Conservation (phyloP, 129 eudicot genomes). For the sunflower (Helianthus annuus) region HanXRQr2.0-SUNRISE NC_035443.2:2484845-2485344, state of each 20-base stretch:
- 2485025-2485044: conserved; percentile 22
- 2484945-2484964: conserved; percentile 22
- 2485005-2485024: conserved; percentile 27
- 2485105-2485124: conserved; percentile 3
- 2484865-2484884: background rate
- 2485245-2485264: too few relatives aligned
- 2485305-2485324: too few relatives aligned
- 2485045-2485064: conserved; percentile 23
- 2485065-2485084: conserved; percentile 3
- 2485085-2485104: conserved; percentile 14
- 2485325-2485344: too few relatives aligned
- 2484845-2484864: background rate
- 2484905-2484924: background rate
- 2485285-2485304: too few relatives aligned
- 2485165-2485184: too few relatives aligned
- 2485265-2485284: too few relatives aligned
- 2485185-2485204: too few relatives aligned
- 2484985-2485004: conserved; percentile 19
- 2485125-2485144: background rate
- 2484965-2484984: conserved; percentile 20
- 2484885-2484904: background rate
- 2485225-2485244: too few relatives aligned
- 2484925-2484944: conserved; percentile 2
- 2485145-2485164: background rate
- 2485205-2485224: too few relatives aligned